Evolutionary conservation across 106 monocot genomes (phyloP), one percentile per base, ranked within the genome.

Genomic region (Gastrodia elata): DNA sequence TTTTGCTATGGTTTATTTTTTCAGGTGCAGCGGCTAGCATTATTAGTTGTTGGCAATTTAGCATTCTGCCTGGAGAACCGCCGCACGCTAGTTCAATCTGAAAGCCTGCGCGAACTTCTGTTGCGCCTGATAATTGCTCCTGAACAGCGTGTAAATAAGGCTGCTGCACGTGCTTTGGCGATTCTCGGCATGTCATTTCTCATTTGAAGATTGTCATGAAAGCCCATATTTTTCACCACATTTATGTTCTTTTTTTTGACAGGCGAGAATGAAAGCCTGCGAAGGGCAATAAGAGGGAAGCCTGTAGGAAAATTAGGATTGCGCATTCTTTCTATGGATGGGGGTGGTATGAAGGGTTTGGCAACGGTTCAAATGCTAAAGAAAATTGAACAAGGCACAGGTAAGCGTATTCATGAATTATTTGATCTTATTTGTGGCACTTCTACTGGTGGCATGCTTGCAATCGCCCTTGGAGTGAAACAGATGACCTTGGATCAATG

Each of bases 381-480:
- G 80, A 77, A 93, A 80, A 93, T 98, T 77, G 97, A 98, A 75
- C 70, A 85, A 83, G 93, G 97, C 74, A 93, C 93, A 30, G 97
- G 97, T 32, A 98, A 88, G 81, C 77, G 78, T 44, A 93, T 98
- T 26, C 88, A 98, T 88, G 97, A 98, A 84, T 80, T 88, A 72
- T 98, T 98, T 88, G 93, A 98, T 71, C 87, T 98, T 56, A 93
- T 98, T 39, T 93, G 97, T 77, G 97, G 97, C 42, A 98, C 97
- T 72, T 98, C 97, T 38, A 98, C 97, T 35, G 97, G 97, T 75
- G 97, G 97, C 42, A 98, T 98, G 97, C 93, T 98, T 83, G 97
- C 93, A 48, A 72, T 98, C 77, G 97, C 97, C 52, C 93, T 98
- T 73, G 93, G 91, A 38, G 77, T 98, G 48, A 98, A 98, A 76